A percentile compares a stretch with the other conserved stretches of the same genome.
These are phyloP conservation scores for Trifolium fragiferum DNA, from an alignment of 306 rosid species.

Conservation along the genomic window DNA sequence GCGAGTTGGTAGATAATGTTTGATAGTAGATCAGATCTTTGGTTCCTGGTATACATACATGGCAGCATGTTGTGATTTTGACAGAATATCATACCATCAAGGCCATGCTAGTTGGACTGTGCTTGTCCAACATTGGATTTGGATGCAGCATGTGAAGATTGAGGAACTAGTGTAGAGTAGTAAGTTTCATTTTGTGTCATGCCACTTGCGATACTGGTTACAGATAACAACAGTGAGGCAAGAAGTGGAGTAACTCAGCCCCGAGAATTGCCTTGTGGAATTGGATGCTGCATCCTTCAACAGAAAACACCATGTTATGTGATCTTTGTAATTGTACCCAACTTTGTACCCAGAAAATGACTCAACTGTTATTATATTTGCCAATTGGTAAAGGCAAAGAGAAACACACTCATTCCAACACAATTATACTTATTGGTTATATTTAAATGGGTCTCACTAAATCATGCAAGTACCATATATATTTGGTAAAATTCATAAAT, in stretches of 20 bases:
- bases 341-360: slow-evolving; percentile 4
- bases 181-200: slow-evolving; percentile 45
- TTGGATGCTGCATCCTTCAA: slow-evolving; percentile 42
- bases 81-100: slow-evolving; percentile 26
- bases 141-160: slow-evolving; percentile 47
- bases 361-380: slow-evolving; percentile 30
- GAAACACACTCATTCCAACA: not conserved
- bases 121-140: slow-evolving; percentile 42
- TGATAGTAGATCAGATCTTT: slow-evolving; percentile 34
- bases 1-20: slow-evolving; percentile 56
- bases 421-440: not conserved
- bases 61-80: slow-evolving; percentile 40
- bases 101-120: slow-evolving; percentile 41
- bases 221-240: slow-evolving; percentile 26
- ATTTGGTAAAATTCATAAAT: not conserved
- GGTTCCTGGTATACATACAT: slow-evolving; percentile 30
- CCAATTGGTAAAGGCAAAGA: slow-evolving; percentile 13
- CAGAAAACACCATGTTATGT: slow-evolving; percentile 35
- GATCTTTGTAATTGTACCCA: slow-evolving; percentile 33
- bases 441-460: not conserved
- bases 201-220: slow-evolving; percentile 37
- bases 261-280: slow-evolving; percentile 23
- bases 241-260: slow-evolving; percentile 39
- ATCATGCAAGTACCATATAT: not conserved
- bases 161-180: slow-evolving; percentile 46